Conservation (phyloP, 2,329 filamentous ascomycete species). For the Dactylella cylindrospora region DNA sequence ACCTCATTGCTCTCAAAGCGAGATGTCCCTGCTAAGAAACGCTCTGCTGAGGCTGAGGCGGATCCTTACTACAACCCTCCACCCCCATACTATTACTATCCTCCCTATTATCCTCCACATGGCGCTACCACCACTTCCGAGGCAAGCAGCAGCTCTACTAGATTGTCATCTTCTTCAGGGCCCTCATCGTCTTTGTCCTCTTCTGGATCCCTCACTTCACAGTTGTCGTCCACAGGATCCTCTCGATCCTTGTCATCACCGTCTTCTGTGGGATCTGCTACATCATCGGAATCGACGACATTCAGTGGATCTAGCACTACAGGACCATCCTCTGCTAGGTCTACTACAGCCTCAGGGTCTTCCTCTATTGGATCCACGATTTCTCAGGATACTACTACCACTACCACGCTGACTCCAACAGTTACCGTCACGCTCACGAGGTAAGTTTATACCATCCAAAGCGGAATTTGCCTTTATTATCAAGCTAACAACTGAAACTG, state of each 20-base stretch:
- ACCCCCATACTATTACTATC: conserved; percentile 4
- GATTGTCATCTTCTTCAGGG: not conserved
- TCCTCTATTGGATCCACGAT: not conserved
- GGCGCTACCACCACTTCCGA: conserved; percentile 14
- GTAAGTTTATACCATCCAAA: too few species aligned
- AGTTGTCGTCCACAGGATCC: too few species aligned
- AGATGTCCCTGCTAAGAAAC: conserved; percentile 19
- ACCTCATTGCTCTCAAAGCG: conserved; percentile 16
- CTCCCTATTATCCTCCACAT: conserved; percentile 17
- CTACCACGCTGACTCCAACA: too few species aligned
- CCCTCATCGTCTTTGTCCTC: conserved; percentile 9
- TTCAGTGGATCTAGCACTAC: too few species aligned
- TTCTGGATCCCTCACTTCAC: conserved; percentile 10
- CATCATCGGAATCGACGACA: too few species aligned
- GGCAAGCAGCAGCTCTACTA: not conserved
- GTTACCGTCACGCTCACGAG: too few species aligned
- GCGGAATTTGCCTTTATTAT: too few species aligned
- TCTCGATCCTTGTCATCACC: too few species aligned
- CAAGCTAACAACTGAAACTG: too few species aligned
- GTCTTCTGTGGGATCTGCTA: too few species aligned
- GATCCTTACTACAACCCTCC: conserved; percentile 30
- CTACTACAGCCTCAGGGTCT: not conserved
- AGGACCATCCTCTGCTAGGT: not conserved
- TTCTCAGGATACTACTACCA: conserved; percentile 4
- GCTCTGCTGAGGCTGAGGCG: conserved; percentile 19